Evolutionary conservation across 164 flowering plant genomes (phyloP).

Genomic region (Annona cherimola): DNA sequence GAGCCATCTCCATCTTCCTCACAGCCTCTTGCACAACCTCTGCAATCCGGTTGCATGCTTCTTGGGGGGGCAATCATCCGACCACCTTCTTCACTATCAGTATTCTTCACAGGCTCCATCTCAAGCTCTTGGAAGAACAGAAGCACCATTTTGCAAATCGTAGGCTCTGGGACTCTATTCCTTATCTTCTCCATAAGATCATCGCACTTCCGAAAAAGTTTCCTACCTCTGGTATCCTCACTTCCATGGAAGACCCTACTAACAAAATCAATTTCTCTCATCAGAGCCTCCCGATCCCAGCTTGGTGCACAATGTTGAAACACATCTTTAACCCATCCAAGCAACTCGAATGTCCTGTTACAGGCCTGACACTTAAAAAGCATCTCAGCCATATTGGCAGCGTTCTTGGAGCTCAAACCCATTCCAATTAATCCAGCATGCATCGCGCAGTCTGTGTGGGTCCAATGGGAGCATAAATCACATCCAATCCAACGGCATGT

Average conservation of each 20-base stretch:
- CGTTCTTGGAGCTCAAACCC: conserved; percentile 68
- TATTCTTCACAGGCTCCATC: conserved; percentile 52
- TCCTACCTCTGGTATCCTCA: conserved; percentile 82
- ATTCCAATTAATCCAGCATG: conserved; percentile 75
- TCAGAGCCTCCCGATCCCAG: conserved; percentile 78
- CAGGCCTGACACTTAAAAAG: conserved; percentile 90
- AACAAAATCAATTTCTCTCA: conserved; percentile 85
- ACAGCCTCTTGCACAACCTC: conserved; percentile 96
- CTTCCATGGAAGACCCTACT: conserved; percentile 88
- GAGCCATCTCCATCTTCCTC: conserved; percentile 93
- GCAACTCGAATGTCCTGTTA: conserved; percentile 78
- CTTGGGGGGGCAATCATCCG: conserved; percentile 83
- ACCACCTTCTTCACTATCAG: conserved; percentile 65
- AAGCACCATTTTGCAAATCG: conserved; percentile 64
- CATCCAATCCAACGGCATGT: conserved; percentile 99
- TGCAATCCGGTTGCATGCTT: conserved; percentile 84
- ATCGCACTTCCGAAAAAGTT: conserved; percentile 86
- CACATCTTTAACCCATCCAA: conserved; percentile 98
- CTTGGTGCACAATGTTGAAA: conserved; percentile 93
- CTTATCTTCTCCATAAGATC: conserved; percentile 85
- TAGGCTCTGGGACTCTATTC: conserved; percentile 58
- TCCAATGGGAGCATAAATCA: conserved; percentile 95
- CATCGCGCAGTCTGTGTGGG: conserved; percentile 98
- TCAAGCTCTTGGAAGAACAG: conserved; percentile 90
- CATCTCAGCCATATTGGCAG: conserved; percentile 69